A percentile compares a stretch with the other conserved stretches of the same genome.
phyloP scores from a whole-genome alignment of 2,329 filamentous ascomycete genomes.

The Periglandula ipomoeae region DNA sequence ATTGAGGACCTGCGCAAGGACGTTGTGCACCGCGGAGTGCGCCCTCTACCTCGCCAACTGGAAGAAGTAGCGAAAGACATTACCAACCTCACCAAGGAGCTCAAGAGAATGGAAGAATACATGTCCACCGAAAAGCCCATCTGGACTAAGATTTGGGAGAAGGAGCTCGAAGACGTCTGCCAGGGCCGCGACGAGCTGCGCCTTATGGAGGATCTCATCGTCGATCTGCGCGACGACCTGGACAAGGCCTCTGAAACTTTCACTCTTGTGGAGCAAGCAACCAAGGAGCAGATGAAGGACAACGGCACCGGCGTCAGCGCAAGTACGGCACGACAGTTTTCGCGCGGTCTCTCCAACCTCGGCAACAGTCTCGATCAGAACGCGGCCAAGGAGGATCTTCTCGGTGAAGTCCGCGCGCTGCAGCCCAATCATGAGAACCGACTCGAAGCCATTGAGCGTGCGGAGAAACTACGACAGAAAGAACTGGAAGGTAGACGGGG shows the following conservation, averaged over 20 bases:
- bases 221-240: conserved; percentile 87
- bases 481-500: conserved; percentile 72
- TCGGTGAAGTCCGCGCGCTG: conserved; percentile 87
- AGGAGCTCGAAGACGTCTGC: conserved; percentile 90
- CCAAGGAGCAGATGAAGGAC: conserved; percentile 92
- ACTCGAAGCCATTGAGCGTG: conserved; percentile 93
- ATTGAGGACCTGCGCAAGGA: conserved; percentile 97
- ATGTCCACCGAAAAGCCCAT: conserved; percentile 86
- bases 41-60: conserved; percentile 81
- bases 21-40: conserved; percentile 84
- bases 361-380: conserved; percentile 57
- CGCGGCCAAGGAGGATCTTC: conserved; percentile 80
- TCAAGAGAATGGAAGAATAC: conserved; percentile 91
- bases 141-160: conserved; percentile 99
- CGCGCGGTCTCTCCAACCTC: conserved; percentile 42
- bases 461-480: conserved; percentile 81
- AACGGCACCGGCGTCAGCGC: conserved; percentile 42
- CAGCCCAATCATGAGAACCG: conserved; percentile 91
- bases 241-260: conserved; percentile 94
- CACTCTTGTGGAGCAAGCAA: conserved; percentile 90
- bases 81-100: conserved; percentile 66
- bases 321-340: conserved; percentile 45
- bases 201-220: conserved; percentile 89
- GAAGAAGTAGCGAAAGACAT: conserved; percentile 88
- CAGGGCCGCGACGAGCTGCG: conserved; percentile 91